Base-by-base conservation (phyloP, 1,284 basidiomycete species). In the Rhodofomes roseus region DNA sequence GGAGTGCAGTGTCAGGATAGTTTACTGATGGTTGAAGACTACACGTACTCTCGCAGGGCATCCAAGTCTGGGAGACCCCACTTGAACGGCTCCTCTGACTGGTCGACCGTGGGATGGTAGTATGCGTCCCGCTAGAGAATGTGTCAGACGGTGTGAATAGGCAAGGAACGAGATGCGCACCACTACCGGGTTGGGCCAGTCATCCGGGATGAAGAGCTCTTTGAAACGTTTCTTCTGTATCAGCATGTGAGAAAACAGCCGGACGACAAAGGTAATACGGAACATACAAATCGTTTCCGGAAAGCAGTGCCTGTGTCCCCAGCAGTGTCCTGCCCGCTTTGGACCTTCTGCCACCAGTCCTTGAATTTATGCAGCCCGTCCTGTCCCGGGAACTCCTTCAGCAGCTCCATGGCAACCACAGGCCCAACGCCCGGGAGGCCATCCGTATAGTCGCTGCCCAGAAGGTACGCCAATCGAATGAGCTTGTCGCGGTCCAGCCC, bases 361-460 rank as follows among this genome's bases (percentile, higher is more conserved):
- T 86, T 92, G 77, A 99, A 99, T 60, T 87, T 84, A 58, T 87
- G 80, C 62, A 99, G 77, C 1, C 95, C 93, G 65, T 91, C 84
- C 44, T 87, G 79, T 1, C 93, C 94, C 1, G 92, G 87, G 71
- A 98, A 98, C 73, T 97, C 95, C 62, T 86, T 89, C 68, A 98
- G 75, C 27, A 98, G 77, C 71, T 99, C 97, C 87, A 98, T 96
- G 1, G 95, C 97, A 8, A 96, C 87, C 1, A 99, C 97, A 0
- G 96, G 96, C 0, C 97, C 97, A 1, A 98, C 88, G 1, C 96
- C 96, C 1, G 89, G 81, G n/a, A 99, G 74, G 5, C 97, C 97
- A n/a, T 97, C 91, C 2, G 93, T 93, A 74, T 99, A 99, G 76
- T 99, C 97, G 66, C 94, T 96, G 39, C 97, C 97, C 3, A 99